These are phyloP conservation scores for Teratosphaeria epicoccoides DNA, from an alignment of 2,329 filamentous ascomycete species.

Conservation along the genomic window DNA sequence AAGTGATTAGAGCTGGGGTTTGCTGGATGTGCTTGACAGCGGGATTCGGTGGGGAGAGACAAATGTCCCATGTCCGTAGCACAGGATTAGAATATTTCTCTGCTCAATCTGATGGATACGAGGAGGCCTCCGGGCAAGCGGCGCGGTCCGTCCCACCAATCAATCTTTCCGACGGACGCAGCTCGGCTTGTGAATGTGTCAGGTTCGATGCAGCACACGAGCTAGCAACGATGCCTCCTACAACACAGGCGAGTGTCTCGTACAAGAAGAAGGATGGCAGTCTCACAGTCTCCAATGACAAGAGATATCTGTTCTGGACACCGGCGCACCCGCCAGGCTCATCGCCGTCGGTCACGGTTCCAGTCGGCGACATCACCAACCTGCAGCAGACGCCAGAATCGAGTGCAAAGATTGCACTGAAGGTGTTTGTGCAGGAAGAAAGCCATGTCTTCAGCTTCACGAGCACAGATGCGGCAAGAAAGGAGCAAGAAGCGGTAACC, in stretches of 20 bases:
- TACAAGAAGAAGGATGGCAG: slow-evolving; percentile 97
- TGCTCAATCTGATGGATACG: too few relatives aligned
- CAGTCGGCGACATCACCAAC: slow-evolving; percentile 72
- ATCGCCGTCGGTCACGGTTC: slow-evolving; percentile 56
- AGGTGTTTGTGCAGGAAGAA: slow-evolving; percentile 70
- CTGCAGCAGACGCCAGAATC: slow-evolving; percentile 87
- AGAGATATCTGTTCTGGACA: slow-evolving; percentile 69
- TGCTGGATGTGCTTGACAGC: too few relatives aligned
- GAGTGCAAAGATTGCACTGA: slow-evolving; percentile 85
- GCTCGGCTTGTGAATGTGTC: not conserved
- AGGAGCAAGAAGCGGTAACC: slow-evolving; percentile 77
- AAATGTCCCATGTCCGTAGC: too few relatives aligned
- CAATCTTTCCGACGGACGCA: not conserved
- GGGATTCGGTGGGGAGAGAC: too few relatives aligned
- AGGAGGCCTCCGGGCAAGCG: too few relatives aligned
- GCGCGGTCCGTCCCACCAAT: not conserved
- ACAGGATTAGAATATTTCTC: too few relatives aligned
- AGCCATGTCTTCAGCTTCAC: slow-evolving; percentile 86
- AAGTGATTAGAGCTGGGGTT: too few relatives aligned
- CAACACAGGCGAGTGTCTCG: slow-evolving; percentile 34
- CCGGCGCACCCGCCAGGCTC: slow-evolving; percentile 52
- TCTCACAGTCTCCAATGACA: slow-evolving; percentile 63
- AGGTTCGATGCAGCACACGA: not conserved
- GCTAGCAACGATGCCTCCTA: not conserved
- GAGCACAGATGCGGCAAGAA: slow-evolving; percentile 60